Evolutionary conservation across 2,329 filamentous ascomycete genomes (phyloP).

Genomic region (Chrysoporthe puriensis): DNA sequence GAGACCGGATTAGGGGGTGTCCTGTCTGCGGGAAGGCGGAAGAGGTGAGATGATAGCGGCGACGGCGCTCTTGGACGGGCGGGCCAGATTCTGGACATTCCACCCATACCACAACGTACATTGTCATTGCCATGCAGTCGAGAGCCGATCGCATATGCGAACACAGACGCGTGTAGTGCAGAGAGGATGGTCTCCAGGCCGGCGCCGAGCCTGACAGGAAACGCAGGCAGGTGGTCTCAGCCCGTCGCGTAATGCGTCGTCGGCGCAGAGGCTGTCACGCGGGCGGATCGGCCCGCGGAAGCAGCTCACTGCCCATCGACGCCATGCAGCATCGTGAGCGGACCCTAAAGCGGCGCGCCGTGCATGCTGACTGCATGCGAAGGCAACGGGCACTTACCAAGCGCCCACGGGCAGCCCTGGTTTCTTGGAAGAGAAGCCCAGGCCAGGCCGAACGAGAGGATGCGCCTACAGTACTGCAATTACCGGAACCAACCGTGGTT

Average conservation of each 20-base stretch:
- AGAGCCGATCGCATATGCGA: too few species aligned
- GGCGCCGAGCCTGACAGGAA: background rate
- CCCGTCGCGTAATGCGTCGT: background rate
- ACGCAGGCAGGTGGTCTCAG: background rate
- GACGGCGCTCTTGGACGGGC: background rate
- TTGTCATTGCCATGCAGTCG: background rate
- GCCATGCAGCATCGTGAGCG: background rate
- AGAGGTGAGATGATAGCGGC: constrained; percentile 31
- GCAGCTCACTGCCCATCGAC: background rate
- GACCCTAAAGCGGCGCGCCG: background rate
- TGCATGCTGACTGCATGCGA: background rate
- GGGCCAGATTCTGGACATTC: background rate
- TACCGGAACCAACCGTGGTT: too few species aligned
- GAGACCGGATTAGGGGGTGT: constrained; percentile 71
- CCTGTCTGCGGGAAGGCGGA: constrained; percentile 54
- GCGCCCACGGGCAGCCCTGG: too few species aligned
- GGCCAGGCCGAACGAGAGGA: too few species aligned
- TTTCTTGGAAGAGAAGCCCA: too few species aligned
- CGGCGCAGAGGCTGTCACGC: background rate
- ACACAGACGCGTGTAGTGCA: background rate
- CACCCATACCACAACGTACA: constrained; percentile 12
- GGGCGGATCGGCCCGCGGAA: background rate
- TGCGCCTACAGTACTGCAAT: too few species aligned
- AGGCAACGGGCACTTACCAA: background rate
- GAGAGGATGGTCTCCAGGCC: too few species aligned